phyloP scores from a whole-genome alignment of 2,329 filamentous ascomycete genomes.

The Trichophyton simii region DNA sequence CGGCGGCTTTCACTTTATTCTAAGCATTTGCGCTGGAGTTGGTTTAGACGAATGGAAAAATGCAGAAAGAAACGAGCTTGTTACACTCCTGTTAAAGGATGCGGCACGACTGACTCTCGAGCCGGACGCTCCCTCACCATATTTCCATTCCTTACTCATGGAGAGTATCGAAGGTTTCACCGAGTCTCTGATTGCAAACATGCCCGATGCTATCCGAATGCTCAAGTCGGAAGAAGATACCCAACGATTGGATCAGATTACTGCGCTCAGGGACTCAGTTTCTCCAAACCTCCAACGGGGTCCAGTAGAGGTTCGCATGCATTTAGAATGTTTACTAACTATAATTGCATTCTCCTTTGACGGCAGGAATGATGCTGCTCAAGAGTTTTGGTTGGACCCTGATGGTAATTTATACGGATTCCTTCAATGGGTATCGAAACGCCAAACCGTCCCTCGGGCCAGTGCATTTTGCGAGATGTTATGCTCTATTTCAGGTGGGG shows the following conservation, averaged over 20 bases:
- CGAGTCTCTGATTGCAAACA: conserved; percentile 86
- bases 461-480: conserved; percentile 96
- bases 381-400: conserved; percentile 81
- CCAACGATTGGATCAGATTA: conserved; percentile 43
- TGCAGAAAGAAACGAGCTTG: conserved; percentile 67
- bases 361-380: conserved; percentile 66
- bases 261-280: conserved; percentile 33
- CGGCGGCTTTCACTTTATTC: conserved; percentile 81
- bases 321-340: conserved; percentile 78
- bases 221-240: conserved; percentile 83
- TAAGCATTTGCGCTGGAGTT: conserved; percentile 71
- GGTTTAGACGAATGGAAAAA: conserved; percentile 77
- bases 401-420: conserved; percentile 93
- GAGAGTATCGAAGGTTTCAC: conserved; percentile 74
- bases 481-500: conserved; percentile 70
- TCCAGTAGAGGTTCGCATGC: conserved; percentile 37
- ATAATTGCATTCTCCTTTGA: conserved; percentile 89
- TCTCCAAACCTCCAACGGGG: conserved; percentile 30
- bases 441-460: conserved; percentile 89
- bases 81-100: conserved; percentile 71
- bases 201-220: conserved; percentile 80
- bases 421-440: conserved; percentile 88
- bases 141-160: conserved; percentile 63
- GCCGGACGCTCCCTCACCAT: conserved; percentile 53
- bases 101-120: conserved; percentile 58